Evolutionary conservation across 345 rosid species (phyloP).

Genomic region (Cardiospermum halicacabum): DNA sequence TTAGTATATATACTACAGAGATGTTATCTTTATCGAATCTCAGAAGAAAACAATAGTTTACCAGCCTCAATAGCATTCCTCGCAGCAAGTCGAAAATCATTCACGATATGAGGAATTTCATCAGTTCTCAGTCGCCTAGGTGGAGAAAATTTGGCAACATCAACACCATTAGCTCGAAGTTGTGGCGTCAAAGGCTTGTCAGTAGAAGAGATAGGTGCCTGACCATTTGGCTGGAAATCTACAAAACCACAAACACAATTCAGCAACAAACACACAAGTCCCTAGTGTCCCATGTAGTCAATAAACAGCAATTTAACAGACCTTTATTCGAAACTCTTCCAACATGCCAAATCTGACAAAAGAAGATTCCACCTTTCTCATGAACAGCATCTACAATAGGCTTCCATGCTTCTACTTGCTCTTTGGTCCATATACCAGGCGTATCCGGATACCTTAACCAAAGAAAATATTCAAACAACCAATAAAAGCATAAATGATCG

Average conservation of each 20-base stretch:
- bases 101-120: conserved; percentile 62
- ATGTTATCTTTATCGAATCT: too few relatives aligned
- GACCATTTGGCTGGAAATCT: conserved; percentile 65
- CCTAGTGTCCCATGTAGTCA: too few relatives aligned
- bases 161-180: conserved; percentile 36
- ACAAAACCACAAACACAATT: not conserved
- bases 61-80: conserved; percentile 80
- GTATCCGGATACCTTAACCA: conserved; percentile 33
- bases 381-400: too few relatives aligned
- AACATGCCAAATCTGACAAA: too few relatives aligned
- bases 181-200: conserved; percentile 54
- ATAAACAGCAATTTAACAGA: conserved; percentile 12
- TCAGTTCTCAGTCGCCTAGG: conserved; percentile 54
- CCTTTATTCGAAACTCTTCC: conserved; percentile 13
- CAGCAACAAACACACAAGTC: conserved; percentile 1
- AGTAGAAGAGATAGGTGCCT: conserved; percentile 57
- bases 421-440: conserved; percentile 10
- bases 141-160: conserved; percentile 36
- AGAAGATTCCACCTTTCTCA: too few relatives aligned
- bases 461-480: too few relatives aligned
- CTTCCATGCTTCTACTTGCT: too few relatives aligned
- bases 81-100: conserved; percentile 70
- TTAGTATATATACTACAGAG: too few relatives aligned
- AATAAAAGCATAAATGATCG: too few relatives aligned
- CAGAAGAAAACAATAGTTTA: conserved; percentile 24